phyloP scores from a whole-genome alignment of 768 basidiomycete genomes.

The Hemileccinum rubropunctum region DNA sequence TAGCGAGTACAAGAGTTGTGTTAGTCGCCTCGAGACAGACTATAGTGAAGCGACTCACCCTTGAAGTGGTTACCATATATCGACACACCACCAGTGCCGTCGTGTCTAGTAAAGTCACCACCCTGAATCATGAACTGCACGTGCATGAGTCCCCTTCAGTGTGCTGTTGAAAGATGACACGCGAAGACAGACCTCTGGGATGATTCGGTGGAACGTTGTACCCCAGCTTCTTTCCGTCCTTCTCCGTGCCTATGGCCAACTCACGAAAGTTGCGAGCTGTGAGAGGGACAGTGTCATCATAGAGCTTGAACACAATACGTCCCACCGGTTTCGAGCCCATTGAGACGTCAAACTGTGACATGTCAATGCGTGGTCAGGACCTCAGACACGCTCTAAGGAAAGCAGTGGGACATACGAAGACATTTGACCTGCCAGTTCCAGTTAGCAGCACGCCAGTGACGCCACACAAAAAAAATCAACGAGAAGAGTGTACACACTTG shows the following conservation, averaged over 20 bases:
- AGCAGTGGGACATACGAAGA: slow-evolving; percentile 33
- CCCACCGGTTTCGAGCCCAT: slow-evolving; percentile 62
- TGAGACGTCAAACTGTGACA: slow-evolving; percentile 57
- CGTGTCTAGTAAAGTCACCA: slow-evolving; percentile 75
- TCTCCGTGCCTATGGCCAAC: slow-evolving; percentile 52
- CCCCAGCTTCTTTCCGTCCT: slow-evolving; percentile 56
- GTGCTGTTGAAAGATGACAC: background rate
- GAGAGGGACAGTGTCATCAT: slow-evolving; percentile 78
- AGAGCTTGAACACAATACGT: slow-evolving; percentile 80
- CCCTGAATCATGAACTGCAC: slow-evolving; percentile 83
- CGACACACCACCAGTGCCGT: slow-evolving; percentile 82
- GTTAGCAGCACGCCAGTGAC: slow-evolving; percentile 1
- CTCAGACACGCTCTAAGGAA: background rate
- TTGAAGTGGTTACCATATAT: slow-evolving; percentile 82
- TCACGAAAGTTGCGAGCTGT: slow-evolving; percentile 82
- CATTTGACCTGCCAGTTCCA: slow-evolving; percentile 13
- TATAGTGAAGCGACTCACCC: slow-evolving; percentile 39
- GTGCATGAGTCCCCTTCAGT: background rate
- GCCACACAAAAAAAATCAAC: background rate
- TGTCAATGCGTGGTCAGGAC: background rate
- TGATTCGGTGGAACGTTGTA: slow-evolving; percentile 79
- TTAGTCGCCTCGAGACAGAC: background rate
- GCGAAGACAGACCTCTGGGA: slow-evolving; percentile 48
- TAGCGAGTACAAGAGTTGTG: background rate
- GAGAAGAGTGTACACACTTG: background rate